phyloP scores from a whole-genome alignment of 768 basidiomycete genomes.

The Tylopilus rubrobrunneus region DNA sequence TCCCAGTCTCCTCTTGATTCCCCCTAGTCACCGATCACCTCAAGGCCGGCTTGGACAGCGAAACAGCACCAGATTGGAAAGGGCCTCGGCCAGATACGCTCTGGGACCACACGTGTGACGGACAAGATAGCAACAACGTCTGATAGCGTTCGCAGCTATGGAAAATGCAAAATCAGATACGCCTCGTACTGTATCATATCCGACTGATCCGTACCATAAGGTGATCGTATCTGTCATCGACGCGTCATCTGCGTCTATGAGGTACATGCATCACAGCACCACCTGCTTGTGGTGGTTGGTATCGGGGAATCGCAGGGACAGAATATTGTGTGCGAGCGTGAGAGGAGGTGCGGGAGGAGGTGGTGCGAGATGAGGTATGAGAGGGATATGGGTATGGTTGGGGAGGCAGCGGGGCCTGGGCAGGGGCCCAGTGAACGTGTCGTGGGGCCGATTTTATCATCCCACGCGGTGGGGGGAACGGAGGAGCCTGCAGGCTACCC shows the following conservation, averaged over 20 bases:
- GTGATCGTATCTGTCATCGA: slow-evolving; percentile 11
- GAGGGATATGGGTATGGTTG: slow-evolving; percentile 28
- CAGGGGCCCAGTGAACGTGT: slow-evolving; percentile 29
- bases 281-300: slow-evolving; percentile 17
- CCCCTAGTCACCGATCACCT: not conserved
- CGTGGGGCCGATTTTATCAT: slow-evolving; percentile 12
- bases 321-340: not conserved
- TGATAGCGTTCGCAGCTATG: slow-evolving; percentile 23
- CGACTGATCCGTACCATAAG: slow-evolving; percentile 26
- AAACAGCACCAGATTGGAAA: slow-evolving; percentile 14
- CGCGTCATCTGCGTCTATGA: slow-evolving; percentile 17
- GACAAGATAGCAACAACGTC: slow-evolving; percentile 17
- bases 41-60: slow-evolving; percentile 12
- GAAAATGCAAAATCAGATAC: slow-evolving; percentile 23
- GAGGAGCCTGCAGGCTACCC: slow-evolving; percentile 9
- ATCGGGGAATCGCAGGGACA: slow-evolving; percentile 13
- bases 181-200: slow-evolving; percentile 16
- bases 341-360: slow-evolving; percentile 11
- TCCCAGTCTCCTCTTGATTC: not conserved
- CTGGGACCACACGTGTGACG: slow-evolving; percentile 18
- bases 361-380: slow-evolving; percentile 6
- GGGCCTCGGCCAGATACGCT: slow-evolving; percentile 3
- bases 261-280: not conserved
- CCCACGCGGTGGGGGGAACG: slow-evolving; percentile 23
- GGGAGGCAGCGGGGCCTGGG: slow-evolving; percentile 23